Evolutionary conservation across 2,329 filamentous ascomycete species (phyloP).

Genomic region (Neurospora sp.): DNA sequence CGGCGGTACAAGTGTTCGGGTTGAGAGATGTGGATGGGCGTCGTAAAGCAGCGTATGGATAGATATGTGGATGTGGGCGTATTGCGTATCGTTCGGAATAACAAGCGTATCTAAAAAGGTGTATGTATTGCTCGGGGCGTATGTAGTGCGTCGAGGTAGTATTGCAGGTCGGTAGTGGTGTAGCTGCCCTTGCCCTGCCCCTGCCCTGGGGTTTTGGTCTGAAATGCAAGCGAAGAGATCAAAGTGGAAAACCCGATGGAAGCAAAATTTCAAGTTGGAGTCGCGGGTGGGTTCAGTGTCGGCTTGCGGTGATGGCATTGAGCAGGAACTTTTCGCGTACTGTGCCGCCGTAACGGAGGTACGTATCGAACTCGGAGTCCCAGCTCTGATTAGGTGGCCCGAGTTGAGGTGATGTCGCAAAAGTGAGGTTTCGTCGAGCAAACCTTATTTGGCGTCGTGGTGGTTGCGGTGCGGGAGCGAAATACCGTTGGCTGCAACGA

Average conservation of each 20-base stretch:
- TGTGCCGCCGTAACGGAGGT: not conserved
- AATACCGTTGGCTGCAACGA: not conserved
- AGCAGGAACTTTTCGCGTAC: not conserved
- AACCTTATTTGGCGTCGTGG: not conserved
- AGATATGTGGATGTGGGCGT: not conserved
- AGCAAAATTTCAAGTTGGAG: not conserved
- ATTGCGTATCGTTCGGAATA: not conserved
- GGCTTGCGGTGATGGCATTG: not conserved
- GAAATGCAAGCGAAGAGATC: not conserved
- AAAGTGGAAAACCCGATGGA: not conserved
- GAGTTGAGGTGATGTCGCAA: not conserved
- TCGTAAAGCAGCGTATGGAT: not conserved
- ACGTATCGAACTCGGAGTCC: not conserved
- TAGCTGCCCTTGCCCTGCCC: not conserved
- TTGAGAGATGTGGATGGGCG: not conserved
- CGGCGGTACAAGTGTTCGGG: not conserved
- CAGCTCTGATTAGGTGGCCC: not conserved
- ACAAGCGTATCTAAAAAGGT: not conserved
- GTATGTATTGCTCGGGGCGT: not conserved
- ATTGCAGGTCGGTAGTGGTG: not conserved
- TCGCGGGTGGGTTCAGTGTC: not conserved
- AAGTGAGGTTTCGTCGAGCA: not conserved
- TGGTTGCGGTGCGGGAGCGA: not conserved
- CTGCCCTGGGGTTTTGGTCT: not conserved
- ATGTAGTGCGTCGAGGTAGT: not conserved